Base-by-base conservation (phyloP, 2,329 filamentous ascomycete genomes). In the Salinomyces thailandicus region DNA sequence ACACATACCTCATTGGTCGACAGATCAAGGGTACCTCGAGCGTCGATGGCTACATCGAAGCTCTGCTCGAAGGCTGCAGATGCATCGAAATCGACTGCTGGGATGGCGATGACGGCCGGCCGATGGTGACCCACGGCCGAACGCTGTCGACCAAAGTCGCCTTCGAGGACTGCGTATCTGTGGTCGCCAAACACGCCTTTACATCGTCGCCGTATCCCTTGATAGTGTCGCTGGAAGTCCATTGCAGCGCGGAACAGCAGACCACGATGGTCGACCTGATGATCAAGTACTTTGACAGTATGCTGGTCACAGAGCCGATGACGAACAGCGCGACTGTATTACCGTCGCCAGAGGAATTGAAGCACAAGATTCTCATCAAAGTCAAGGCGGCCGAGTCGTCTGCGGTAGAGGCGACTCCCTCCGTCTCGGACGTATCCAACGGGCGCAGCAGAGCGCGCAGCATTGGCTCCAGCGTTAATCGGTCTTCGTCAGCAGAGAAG, bases 1-100 rank as follows among this genome's bases (percentile, higher is more conserved):
- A 98, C 62, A 98, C 91, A 0, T 98, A 98, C 54, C 77, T 98
- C 1, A 70, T 93, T 4, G 91, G 91, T 11, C 79, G 87, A 36
- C 91, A 98, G 59, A 79, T 96, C 2, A 81, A 79, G 8, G 89
- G 89, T 18, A 75, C 83, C 30, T 95, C 91, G 2, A 96, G 87
- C 54, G 83, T 93, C 2, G 91, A 98, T 60, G 86, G 86, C 29
- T 98, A 98, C 62, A 93, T 96, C 50, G 78, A 79, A 6, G 85
- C 87, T 3, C 72, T 98, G 5, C 79, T 84, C 45, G 81, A 84
- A 42, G 87, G 87, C 6, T 98, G 91, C 58, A 82, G 91, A 33
- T 96, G 91, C 59, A 80, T 98, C 31, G 91, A 98, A 62, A 85
- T 98, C 35, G 91, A 98, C 61, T 96, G 89, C 62, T 98, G 91